Percentiles rank a stretch among this genome's conserved stretches.
Evolutionary conservation across 106 monocot genomes (phyloP).

Genomic region (Dactylorhiza incarnata): DNA sequence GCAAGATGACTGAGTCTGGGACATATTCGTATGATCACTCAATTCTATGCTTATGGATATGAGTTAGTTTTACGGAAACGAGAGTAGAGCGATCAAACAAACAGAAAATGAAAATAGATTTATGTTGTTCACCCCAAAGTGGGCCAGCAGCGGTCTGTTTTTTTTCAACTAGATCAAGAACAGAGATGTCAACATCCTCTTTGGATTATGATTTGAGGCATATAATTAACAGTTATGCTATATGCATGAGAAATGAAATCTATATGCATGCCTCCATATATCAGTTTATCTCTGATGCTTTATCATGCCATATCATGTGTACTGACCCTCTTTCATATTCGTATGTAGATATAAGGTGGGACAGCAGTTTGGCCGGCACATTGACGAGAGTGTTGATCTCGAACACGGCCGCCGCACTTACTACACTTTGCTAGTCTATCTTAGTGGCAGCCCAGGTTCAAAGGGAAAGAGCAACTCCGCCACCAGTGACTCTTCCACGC

Average conservation of each 20-base stretch:
- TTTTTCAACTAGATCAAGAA: too few relatives aligned
- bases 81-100: too few relatives aligned
- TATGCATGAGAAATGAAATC: background rate
- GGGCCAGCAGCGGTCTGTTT: background rate
- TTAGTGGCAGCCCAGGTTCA: slow-evolving; percentile 37
- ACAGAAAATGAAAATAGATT: too few relatives aligned
- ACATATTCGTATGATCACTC: too few relatives aligned
- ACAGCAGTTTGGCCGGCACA: slow-evolving; percentile 79
- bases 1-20: too few relatives aligned
- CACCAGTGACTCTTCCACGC: slow-evolving; percentile 18
- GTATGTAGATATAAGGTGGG: slow-evolving; percentile 76
- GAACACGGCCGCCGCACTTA: slow-evolving; percentile 46
- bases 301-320: background rate
- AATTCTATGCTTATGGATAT: too few relatives aligned
- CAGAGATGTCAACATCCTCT: too few relatives aligned
- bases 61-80: too few relatives aligned
- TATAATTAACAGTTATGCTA: background rate
- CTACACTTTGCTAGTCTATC: slow-evolving; percentile 82
- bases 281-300: background rate
- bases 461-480: slow-evolving; percentile 19
- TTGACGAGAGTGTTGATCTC: slow-evolving; percentile 84
- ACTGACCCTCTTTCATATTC: background rate
- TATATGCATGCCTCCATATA: background rate
- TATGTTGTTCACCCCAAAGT: too few relatives aligned
- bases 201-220: too few relatives aligned